Conservation (phyloP, 805 yeast species). For the Candida sanyiensis region DNA sequence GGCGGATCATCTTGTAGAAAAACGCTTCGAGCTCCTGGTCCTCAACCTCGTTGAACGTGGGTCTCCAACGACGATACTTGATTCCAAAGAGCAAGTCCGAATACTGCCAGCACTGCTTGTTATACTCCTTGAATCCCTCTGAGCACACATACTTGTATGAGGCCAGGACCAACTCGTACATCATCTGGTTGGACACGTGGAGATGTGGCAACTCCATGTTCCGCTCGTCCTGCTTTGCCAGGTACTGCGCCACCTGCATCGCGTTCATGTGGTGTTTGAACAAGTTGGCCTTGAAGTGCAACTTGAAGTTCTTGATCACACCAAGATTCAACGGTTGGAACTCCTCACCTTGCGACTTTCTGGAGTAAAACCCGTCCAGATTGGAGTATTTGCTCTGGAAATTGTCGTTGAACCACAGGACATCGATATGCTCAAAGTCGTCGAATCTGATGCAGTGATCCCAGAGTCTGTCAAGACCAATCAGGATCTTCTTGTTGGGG, state of each 20-base stretch:
- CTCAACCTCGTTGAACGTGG: constrained; percentile 2
- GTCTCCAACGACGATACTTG: neutral
- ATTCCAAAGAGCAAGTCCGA: neutral
- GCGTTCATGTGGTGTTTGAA: constrained; percentile 14
- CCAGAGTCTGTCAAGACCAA: constrained; percentile 31
- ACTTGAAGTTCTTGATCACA: constrained; percentile 29
- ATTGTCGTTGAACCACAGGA: constrained; percentile 24
- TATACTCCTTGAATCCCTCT: neutral
- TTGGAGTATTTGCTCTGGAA: constrained; percentile 12
- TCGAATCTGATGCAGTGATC: constrained; percentile 31
- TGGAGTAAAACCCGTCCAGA: constrained; percentile 12
- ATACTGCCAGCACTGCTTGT: constrained; percentile 10
- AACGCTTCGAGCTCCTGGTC: constrained; percentile 6
- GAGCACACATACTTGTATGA: constrained; percentile 3
- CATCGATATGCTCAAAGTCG: constrained; percentile 26
- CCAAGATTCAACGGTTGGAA: constrained; percentile 31
- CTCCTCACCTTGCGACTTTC: constrained; percentile 15
- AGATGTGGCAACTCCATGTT: neutral
- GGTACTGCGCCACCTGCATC: neutral
- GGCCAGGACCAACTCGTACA: constrained; percentile 7
- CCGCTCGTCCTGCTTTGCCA: neutral
- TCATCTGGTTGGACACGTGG: constrained; percentile 1
- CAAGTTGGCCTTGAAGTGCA: constrained; percentile 18
- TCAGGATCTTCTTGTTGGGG: constrained; percentile 20
- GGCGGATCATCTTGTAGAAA: constrained; percentile 11